Percentiles rank a stretch among this genome's conserved stretches.
Conservation (phyloP, 164 flowering plant species). For the Liquidambar formosana region DNA sequence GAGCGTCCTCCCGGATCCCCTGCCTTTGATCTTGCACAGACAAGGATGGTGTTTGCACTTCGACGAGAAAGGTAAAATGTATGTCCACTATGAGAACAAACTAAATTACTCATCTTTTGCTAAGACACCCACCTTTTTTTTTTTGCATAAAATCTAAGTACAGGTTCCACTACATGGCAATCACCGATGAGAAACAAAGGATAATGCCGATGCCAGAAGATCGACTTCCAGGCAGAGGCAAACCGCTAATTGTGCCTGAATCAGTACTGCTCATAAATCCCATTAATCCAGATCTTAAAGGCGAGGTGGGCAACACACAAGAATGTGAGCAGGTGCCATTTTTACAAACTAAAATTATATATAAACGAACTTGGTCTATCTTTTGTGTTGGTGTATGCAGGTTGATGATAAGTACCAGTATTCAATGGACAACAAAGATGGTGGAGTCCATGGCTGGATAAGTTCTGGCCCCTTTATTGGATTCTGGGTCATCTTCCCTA, state of each 20-base stretch:
- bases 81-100: no score
- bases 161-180: constrained; percentile 70
- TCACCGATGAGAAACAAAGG: constrained; percentile 53
- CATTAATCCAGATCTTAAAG: constrained; percentile 51
- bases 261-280: constrained; percentile 49
- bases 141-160: neutral
- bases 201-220: constrained; percentile 63
- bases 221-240: constrained; percentile 34
- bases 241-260: constrained; percentile 43
- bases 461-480: constrained; percentile 44
- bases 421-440: constrained; percentile 57
- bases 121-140: no score
- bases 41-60: constrained; percentile 51
- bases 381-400: constrained; percentile 23
- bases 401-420: constrained; percentile 70
- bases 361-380: neutral
- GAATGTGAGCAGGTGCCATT: no score
- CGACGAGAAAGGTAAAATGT: constrained; percentile 43
- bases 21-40: constrained; percentile 49
- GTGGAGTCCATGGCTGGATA: constrained; percentile 65
- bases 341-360: no score
- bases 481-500: constrained; percentile 60
- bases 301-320: constrained; percentile 38
- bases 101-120: no score
- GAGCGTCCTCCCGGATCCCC: constrained; percentile 40